phyloP scores from a whole-genome alignment of 2,329 filamentous ascomycete genomes.

The Talaromyces islandicus region DNA sequence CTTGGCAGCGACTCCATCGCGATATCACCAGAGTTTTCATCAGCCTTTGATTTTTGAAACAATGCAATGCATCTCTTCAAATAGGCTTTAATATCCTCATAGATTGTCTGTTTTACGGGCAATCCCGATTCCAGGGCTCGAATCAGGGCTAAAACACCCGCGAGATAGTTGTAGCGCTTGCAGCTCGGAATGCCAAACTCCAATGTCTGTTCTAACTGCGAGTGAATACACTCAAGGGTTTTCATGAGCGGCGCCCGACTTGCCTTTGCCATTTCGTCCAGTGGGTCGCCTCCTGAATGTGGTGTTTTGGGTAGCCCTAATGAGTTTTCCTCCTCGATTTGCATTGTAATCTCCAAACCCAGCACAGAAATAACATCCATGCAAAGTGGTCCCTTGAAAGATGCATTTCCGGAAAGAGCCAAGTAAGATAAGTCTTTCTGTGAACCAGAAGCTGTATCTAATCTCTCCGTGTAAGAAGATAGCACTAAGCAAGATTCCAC shows the following conservation, averaged over 20 bases:
- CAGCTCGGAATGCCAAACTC: slow-evolving; percentile 10
- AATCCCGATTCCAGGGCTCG: slow-evolving; percentile 11
- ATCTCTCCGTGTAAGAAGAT: slow-evolving; percentile 13
- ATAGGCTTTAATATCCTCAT: slow-evolving; percentile 8
- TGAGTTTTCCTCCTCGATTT: slow-evolving; percentile 17
- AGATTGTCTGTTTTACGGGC: slow-evolving; percentile 10
- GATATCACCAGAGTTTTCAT: not conserved
- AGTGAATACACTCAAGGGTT: slow-evolving; percentile 14
- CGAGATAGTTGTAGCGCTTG: slow-evolving; percentile 11
- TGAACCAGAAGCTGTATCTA: slow-evolving; percentile 8
- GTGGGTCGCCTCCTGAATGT: slow-evolving; percentile 5
- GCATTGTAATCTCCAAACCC: slow-evolving; percentile 18
- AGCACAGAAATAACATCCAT: slow-evolving; percentile 18
- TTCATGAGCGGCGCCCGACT: slow-evolving; percentile 14
- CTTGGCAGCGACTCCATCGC: not conserved
- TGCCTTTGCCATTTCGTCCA: slow-evolving; percentile 10
- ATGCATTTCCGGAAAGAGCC: slow-evolving; percentile 12
- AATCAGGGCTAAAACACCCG: slow-evolving; percentile 8
- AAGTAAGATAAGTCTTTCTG: slow-evolving; percentile 14
- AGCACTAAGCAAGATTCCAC: slow-evolving; percentile 5
- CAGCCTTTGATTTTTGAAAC: slow-evolving; percentile 5
- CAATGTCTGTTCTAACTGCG: slow-evolving; percentile 18
- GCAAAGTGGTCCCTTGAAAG: slow-evolving; percentile 17
- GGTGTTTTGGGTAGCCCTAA: not conserved
- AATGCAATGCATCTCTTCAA: slow-evolving; percentile 9